These are phyloP conservation scores for Vaccinium darrowii DNA, from an alignment of 148 eudicot genomes.

Conservation along the genomic window DNA sequence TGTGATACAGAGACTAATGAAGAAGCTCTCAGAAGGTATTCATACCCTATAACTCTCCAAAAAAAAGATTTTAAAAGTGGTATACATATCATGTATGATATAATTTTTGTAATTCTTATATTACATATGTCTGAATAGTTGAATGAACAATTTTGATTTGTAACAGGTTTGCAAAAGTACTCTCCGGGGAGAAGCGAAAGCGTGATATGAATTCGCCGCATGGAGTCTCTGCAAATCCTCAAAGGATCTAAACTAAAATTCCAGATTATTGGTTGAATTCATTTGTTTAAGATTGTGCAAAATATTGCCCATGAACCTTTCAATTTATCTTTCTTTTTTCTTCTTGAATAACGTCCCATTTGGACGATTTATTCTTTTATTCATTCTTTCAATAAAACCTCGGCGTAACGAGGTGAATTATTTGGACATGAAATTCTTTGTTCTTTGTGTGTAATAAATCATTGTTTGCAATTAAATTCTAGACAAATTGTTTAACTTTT, in stretches of 20 bases:
- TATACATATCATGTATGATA: no score
- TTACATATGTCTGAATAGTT: not conserved
- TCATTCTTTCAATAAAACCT: no score
- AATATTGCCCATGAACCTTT: no score
- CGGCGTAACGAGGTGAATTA: no score
- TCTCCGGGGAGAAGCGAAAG: not conserved
- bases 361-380: no score
- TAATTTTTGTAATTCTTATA: not conserved
- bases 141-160: no score
- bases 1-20: slow-evolving; percentile 12
- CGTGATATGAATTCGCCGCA: not conserved
- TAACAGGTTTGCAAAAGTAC: slow-evolving; percentile 11
- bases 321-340: not conserved
- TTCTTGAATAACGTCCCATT: not conserved
- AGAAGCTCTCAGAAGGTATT: slow-evolving; percentile 14
- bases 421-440: no score
- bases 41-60: not conserved
- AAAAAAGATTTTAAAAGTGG: no score
- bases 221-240: not conserved
- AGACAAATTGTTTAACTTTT: no score
- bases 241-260: not conserved
- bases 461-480: no score
- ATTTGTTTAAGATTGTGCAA: not conserved
- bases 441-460: no score
- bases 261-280: not conserved